These are phyloP conservation scores for Lasiosphaeris hirsuta DNA, from an alignment of 495 filamentous ascomycete genomes.

Conservation along the genomic window DNA sequence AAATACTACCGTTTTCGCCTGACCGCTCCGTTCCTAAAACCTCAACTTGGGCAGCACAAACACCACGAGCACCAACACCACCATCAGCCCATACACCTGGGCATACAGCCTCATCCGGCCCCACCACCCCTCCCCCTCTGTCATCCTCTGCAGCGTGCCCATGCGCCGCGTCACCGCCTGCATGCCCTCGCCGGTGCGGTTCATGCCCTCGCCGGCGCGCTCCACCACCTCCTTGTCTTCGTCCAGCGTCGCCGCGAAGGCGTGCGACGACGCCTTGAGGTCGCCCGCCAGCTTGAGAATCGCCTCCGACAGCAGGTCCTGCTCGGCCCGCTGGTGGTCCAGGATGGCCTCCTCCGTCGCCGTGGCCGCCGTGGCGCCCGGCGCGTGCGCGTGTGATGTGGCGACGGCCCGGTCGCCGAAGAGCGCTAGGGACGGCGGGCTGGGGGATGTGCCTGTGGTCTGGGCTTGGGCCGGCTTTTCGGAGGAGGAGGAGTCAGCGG, in stretches of 20 bases:
- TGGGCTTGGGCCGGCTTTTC: conserved; percentile 10
- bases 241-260: conserved; percentile 67
- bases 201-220: conserved; percentile 67
- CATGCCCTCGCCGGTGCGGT: conserved; percentile 70
- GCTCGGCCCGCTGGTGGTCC: conserved; percentile 69
- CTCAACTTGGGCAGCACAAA: conserved; percentile 80
- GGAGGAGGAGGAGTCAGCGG: conserved; percentile 11
- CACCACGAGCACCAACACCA: conserved; percentile 70
- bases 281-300: conserved; percentile 73
- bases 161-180: conserved; percentile 70
- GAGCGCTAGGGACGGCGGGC: conserved; percentile 27
- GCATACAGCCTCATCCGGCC: conserved; percentile 80
- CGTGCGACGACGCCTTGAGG: conserved; percentile 69
- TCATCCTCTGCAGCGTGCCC: conserved; percentile 68
- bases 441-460: conserved; percentile 17
- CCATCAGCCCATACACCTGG: conserved; percentile 75
- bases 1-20: too few species aligned
- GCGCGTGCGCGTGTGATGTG: conserved; percentile 4
- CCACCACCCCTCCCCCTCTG: conserved; percentile 85
- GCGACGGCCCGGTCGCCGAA: conserved; percentile 27
- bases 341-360: conserved; percentile 61
- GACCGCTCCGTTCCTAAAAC: conserved; percentile 50
- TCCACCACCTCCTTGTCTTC: conserved; percentile 68
- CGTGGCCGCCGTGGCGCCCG: conserved; percentile 6
- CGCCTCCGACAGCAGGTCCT: conserved; percentile 77